Base-by-base conservation (phyloP, 164 flowering plant genomes). In the Vitis labrusca region DNA sequence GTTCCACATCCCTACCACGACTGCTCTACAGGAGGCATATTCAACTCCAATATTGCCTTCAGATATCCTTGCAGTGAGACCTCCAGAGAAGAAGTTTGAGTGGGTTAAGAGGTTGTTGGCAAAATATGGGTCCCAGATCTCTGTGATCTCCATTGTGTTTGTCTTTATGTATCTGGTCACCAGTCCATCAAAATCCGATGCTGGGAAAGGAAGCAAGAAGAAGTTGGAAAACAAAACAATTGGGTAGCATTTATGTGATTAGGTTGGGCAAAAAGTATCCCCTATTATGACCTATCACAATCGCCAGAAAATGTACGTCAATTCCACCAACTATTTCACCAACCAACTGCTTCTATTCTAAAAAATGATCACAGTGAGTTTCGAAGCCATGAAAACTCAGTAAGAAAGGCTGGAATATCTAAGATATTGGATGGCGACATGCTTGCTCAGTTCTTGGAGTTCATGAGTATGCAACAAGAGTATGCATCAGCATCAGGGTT, bases 341-440 rank as follows among this genome's bases (percentile, higher is more conserved):
- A 17, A 17, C 71, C 90, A 70, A 92, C 99, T 67, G 88, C 91
- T 66, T 98, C 99, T 52, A 70, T 91, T 70, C 80, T 92, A 6
- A 96, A 97, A 65, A 92, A 94, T 79, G 89, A 88, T 83, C 99
- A 94, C 73, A 82, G 75, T 65, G 97, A 94, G 74, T 92, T 85
- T 56, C 95, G 98, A 30, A 76, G 94, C 67, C 96, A 97, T 69
- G 91, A 85, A 79, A 88, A 82, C 71, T 77, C 72, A 86, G 99
- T 92, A 87, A 78, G 85, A 62, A 53, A 30, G 98, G 85, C 68
- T 60, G 85, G 81, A 32, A 80, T 77, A 29, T 84, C 84, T 19
- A 81, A 82, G 17, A 17, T 17, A 17, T 17, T 17, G 17, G 17
- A 17, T 0, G 17, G 17, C 0, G 17, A 17, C 17, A 17, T 17